These are phyloP conservation scores for Camellia sinensis DNA, from an alignment of 148 eudicot genomes.

Conservation along the genomic window DNA sequence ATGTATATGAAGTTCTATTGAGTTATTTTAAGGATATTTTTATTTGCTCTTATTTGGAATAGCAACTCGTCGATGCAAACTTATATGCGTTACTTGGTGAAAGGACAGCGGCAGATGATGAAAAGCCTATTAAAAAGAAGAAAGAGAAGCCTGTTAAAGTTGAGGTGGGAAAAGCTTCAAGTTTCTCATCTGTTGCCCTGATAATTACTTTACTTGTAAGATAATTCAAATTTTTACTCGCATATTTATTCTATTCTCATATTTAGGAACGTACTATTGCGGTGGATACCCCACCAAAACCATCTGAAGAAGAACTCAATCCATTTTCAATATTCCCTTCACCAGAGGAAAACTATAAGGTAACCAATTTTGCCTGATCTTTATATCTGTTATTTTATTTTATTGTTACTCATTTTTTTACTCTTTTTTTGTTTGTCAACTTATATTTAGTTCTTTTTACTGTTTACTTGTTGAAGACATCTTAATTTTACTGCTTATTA, in stretches of 20 bases:
- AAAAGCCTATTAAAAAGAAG: conserved; percentile 86
- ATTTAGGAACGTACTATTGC: conserved; percentile 50
- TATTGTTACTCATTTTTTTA: neutral
- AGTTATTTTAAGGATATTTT: neutral
- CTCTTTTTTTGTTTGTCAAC: neutral
- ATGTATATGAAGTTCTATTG: neutral
- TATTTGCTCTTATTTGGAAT: conserved; percentile 24
- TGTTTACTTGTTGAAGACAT: neutral
- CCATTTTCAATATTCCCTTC: conserved; percentile 85
- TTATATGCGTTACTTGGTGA: conserved; percentile 70
- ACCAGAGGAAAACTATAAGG: conserved; percentile 89
- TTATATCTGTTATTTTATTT: neutral
- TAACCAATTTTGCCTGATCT: conserved; percentile 11
- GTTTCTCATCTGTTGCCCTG: neutral
- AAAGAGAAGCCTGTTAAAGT: conserved; percentile 88
- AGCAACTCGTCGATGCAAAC: conserved; percentile 77
- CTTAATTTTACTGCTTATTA: neutral
- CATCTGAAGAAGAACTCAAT: conserved; percentile 85
- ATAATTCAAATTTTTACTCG: neutral
- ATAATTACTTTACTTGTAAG: neutral
- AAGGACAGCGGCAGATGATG: conserved; percentile 94
- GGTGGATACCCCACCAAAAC: conserved; percentile 44
- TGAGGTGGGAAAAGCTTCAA: conserved; percentile 45
- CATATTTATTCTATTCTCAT: neutral
- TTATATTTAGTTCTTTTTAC: neutral